Conservation (phyloP, 768 basidiomycete genomes). For the Podaxis sp. region DNA sequence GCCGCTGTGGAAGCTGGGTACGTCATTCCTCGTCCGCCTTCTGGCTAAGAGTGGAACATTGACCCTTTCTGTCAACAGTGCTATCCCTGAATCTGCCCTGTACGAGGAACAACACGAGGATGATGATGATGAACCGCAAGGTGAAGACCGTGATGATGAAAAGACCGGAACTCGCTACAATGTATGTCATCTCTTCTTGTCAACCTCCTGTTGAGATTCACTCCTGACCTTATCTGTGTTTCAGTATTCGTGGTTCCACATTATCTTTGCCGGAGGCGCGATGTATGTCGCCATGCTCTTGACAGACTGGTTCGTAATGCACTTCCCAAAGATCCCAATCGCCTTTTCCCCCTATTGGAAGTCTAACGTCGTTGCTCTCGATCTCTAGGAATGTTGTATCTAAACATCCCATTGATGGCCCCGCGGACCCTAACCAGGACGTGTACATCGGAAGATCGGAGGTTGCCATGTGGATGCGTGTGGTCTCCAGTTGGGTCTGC, state of each 20-base stretch:
- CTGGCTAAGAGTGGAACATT: neutral
- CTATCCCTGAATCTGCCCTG: conserved; percentile 91
- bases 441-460: conserved; percentile 95
- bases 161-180: conserved; percentile 93
- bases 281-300: conserved; percentile 99
- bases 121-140: conserved; percentile 65
- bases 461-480: conserved; percentile 99
- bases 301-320: conserved; percentile 82
- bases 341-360: neutral
- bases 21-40: conserved; percentile 19
- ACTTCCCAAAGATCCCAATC: neutral
- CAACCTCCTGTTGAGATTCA: neutral
- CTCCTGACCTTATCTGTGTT: conserved; percentile 12
- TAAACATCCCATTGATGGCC: conserved; percentile 44
- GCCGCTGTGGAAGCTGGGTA: conserved; percentile 97
- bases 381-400: conserved; percentile 69
- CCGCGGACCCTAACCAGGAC: conserved; percentile 56
- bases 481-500: conserved; percentile 95
- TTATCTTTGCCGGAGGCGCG: conserved; percentile 92
- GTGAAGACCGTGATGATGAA: conserved; percentile 88
- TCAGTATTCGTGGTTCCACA: conserved; percentile 98
- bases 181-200: conserved; percentile 41
- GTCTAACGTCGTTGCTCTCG: neutral
- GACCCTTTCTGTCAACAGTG: conserved; percentile 39
- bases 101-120: conserved; percentile 76